Evolutionary conservation across 2,329 filamentous ascomycete genomes (phyloP).

Genomic region (Neurospora crassa): DNA sequence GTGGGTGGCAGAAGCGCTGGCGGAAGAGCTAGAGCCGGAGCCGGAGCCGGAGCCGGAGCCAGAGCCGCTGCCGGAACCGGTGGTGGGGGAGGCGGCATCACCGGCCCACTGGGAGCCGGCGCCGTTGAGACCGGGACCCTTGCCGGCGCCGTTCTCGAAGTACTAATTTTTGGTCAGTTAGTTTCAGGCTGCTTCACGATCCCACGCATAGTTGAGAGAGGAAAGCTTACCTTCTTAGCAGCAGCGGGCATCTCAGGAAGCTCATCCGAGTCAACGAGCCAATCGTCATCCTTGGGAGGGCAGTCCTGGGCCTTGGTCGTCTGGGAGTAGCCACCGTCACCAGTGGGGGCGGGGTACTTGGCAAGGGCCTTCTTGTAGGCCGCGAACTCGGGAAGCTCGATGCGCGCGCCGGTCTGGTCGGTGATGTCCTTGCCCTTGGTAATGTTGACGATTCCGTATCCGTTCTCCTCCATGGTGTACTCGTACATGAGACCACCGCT

Average conservation of each 20-base stretch:
- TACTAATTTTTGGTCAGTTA: conserved; percentile 25
- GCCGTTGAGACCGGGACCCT: conserved; percentile 44
- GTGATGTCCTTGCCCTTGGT: conserved; percentile 30
- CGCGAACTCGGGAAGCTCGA: conserved; percentile 53
- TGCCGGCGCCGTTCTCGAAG: conserved; percentile 43
- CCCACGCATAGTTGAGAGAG: background rate
- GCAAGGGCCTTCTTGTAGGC: conserved; percentile 38
- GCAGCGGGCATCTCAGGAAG: conserved; percentile 43
- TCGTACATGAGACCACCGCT: conserved; percentile 96
- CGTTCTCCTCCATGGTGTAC: conserved; percentile 71
- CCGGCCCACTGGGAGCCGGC: conserved; percentile 43
- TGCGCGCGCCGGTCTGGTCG: conserved; percentile 16
- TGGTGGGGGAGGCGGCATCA: conserved; percentile 32
- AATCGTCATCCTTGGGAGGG: conserved; percentile 37
- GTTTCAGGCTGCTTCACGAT: background rate
- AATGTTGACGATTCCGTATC: conserved; percentile 72
- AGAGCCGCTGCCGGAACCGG: conserved; percentile 26
- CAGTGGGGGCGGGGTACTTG: conserved; percentile 40
- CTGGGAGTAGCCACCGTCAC: conserved; percentile 37
- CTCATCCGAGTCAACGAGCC: conserved; percentile 39
- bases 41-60: conserved; percentile 17
- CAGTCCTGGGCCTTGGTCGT: conserved; percentile 38
- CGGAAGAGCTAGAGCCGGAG: conserved; percentile 22
- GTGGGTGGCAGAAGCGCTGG: conserved; percentile 24
- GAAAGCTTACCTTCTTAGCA: conserved; percentile 27